phyloP scores from a whole-genome alignment of 192 early-diverging fungal species.

The Rhizophagus clarus region DNA sequence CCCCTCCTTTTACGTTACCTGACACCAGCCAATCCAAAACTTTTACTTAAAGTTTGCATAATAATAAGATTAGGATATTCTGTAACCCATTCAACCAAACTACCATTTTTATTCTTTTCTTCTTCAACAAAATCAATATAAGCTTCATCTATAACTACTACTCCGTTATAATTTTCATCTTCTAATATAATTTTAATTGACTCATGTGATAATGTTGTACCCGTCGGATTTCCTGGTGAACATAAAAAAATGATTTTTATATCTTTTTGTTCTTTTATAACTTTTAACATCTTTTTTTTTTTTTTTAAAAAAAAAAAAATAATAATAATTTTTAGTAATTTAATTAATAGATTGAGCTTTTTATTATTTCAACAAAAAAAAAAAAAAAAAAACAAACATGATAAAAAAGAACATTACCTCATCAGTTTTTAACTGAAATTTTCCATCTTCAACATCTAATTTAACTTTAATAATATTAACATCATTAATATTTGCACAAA shows the following conservation, averaged over 20 bases:
- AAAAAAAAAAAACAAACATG: background rate
- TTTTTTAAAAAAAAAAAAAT: conserved; percentile 34
- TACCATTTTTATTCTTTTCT: conserved; percentile 55
- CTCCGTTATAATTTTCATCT: conserved; percentile 68
- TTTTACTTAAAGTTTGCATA: conserved; percentile 97
- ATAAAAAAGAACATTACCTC: conserved; percentile 46
- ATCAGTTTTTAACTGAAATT: conserved; percentile 67
- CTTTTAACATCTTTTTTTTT: conserved; percentile 58
- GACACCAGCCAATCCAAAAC: conserved; percentile 97
- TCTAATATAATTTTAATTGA: conserved; percentile 73
- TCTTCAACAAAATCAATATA: conserved; percentile 94
- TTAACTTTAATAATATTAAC: conserved; percentile 85
- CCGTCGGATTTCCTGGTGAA: conserved; percentile 99
- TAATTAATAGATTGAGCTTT: background rate
- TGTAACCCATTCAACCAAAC: conserved; percentile 74
- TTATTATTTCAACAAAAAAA: background rate
- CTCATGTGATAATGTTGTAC: conserved; percentile 71
- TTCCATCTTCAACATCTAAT: conserved; percentile 70
- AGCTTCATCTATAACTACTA: conserved; percentile 99
- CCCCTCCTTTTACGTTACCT: conserved; percentile 50
- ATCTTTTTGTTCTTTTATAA: conserved; percentile 65
- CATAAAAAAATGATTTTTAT: conserved; percentile 96
- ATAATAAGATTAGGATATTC: conserved; percentile 94
- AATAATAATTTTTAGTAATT: conserved; percentile 24
- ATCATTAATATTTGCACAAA: conserved; percentile 93